Evolutionary conservation across 257 asterid species (phyloP), one percentile per base, ranked within the genome.

Genomic region (Striga asiatica): DNA sequence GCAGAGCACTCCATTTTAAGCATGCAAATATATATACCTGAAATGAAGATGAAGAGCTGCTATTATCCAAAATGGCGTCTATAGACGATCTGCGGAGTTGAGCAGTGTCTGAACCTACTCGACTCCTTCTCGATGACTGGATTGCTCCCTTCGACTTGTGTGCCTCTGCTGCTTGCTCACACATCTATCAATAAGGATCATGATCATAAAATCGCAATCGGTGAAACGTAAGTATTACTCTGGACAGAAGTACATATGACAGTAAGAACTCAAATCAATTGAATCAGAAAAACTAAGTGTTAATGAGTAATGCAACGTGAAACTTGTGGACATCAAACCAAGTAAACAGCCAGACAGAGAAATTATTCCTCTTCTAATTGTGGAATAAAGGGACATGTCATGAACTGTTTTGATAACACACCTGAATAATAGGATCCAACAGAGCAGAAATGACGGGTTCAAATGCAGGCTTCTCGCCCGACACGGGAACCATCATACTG

Each of bases 141-240:
- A 72, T 54, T 64, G 75, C 79, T 56, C 95, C 98, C 79, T 84
- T 87, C 70, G 97, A 87, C 76, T 80, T 91, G 85, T 91, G 96
- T 29, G 97, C 94, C 74, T 88, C 98, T 38, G 97, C 97, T 43
- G 97, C 98, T 78, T 73, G 97, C 70, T 87, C 98, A 66, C 98
- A 91, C 85, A 87, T 88, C 98, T 91, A 28, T 53, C 34, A 58
- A 13, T 38, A 56, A 59, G 24, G 22, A 32, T 32, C 38, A 64
- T 9, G 27, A 24, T n/a, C 54, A 52, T 19, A 24, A 50, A 51
- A 54, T 42, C 45, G 50, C 22, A 20, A 38, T 73, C 13, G 21
- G 57, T 39, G 51, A 38, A 38, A 38, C 45, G 11, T 38, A 13
- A n/a, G 14, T n/a, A 38, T n/a, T n/a, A n/a, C n/a, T n/a, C n/a